Evolutionary conservation across 2,329 filamentous ascomycete genomes (phyloP).

Genomic region (Chaetomiaceae sp.): DNA sequence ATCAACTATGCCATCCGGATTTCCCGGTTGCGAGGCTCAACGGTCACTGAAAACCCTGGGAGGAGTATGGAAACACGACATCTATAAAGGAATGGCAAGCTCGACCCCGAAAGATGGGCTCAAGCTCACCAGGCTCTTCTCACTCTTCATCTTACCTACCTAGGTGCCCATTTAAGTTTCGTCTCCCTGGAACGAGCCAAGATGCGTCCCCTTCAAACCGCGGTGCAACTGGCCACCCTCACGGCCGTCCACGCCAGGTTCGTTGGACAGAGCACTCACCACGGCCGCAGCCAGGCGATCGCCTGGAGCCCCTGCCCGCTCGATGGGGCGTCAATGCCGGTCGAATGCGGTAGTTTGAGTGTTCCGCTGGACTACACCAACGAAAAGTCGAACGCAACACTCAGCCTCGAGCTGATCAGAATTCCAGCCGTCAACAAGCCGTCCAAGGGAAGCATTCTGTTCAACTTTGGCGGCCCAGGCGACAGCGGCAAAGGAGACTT

Average conservation of each 20-base stretch:
- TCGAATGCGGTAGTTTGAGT: slow-evolving; percentile 30
- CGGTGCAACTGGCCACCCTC: background rate
- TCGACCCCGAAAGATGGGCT: too few species aligned
- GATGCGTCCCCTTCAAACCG: too few species aligned
- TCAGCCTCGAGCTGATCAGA: slow-evolving; percentile 30
- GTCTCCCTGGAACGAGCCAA: too few species aligned
- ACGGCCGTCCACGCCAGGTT: background rate
- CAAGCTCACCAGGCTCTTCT: too few species aligned
- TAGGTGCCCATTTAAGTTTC: too few species aligned
- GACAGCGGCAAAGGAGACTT: background rate
- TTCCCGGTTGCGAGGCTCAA: too few species aligned
- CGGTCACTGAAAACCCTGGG: too few species aligned
- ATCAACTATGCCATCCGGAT: too few species aligned
- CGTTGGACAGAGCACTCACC: background rate
- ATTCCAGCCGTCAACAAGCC: slow-evolving; percentile 28
- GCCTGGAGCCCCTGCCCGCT: background rate
- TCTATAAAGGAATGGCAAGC: too few species aligned
- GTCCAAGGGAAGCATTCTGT: slow-evolving; percentile 33
- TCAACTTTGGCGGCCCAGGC: slow-evolving; percentile 36
- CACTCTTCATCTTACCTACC: too few species aligned
- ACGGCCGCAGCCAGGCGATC: background rate
- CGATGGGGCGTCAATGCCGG: background rate
- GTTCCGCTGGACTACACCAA: slow-evolving; percentile 38
- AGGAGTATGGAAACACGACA: too few species aligned
- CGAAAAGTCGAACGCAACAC: slow-evolving; percentile 21